A percentile compares a stretch with the other conserved stretches of the same genome.
These are phyloP conservation scores for Fusarium avenaceum DNA, from an alignment of 2,329 filamentous ascomycete species.

Conservation along the genomic window DNA sequence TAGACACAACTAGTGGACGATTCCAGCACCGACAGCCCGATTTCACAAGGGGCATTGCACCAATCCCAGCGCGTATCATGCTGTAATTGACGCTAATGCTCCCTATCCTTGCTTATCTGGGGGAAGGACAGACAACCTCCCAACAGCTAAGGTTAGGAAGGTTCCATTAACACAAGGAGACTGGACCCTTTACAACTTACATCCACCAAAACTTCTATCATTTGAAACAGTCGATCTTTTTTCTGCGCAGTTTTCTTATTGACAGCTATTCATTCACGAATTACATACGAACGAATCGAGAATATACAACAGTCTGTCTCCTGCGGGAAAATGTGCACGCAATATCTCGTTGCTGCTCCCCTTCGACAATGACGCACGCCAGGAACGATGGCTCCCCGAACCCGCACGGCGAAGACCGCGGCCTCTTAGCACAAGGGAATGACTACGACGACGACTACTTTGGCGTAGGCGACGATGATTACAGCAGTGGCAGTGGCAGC, in stretches of 20 bases:
- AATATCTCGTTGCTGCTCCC: constrained; percentile 40
- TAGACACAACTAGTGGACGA: constrained; percentile 30
- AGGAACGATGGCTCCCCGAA: constrained; percentile 50
- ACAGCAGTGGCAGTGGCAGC: constrained; percentile 28
- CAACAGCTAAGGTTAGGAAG: constrained; percentile 5
- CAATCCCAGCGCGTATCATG: constrained; percentile 45
- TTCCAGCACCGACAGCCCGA: constrained; percentile 36
- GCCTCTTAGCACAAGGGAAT: constrained; percentile 48
- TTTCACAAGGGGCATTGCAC: constrained; percentile 38
- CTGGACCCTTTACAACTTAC: constrained; percentile 16
- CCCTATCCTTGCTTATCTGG: constrained; percentile 42
- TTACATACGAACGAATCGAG: constrained; percentile 12
- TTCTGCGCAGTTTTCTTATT: constrained; percentile 1
- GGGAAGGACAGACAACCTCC: constrained; percentile 40
- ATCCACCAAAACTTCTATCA: constrained; percentile 22
- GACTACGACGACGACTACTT: constrained; percentile 49
- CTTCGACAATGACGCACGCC: constrained; percentile 53
- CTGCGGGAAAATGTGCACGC: constrained; percentile 47
- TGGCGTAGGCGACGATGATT: constrained; percentile 42
- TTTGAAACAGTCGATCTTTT: constrained; percentile 35
- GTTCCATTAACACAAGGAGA: constrained; percentile 13
- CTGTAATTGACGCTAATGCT: constrained; percentile 37
- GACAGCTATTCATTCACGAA: background rate
- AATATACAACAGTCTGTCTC: constrained; percentile 5
- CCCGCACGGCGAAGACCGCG: constrained; percentile 52